Evolutionary conservation across 2,329 filamentous ascomycete genomes (phyloP), one percentile per base, ranked within the genome.

Genomic region (Penicillium sumatraense): DNA sequence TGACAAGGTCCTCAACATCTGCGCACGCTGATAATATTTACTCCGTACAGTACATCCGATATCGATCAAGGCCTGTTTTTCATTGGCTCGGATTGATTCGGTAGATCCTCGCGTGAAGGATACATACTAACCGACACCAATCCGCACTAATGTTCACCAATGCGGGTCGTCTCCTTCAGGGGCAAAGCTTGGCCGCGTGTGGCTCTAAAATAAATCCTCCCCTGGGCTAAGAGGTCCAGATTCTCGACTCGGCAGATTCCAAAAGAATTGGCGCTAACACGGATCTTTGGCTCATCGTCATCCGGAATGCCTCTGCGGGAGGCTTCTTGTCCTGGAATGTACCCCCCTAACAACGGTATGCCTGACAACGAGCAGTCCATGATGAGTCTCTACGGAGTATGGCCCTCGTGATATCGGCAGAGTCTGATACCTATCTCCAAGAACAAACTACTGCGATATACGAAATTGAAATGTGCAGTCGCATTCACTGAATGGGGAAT

Each of bases 171-270:
- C 24, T 53, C 46, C 49, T 27, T 53, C 56, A 56, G 57, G 60
- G 52, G 51, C 31, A 56, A 63, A 61, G 60, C 60, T 63, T 63
- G 59, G 59, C 57, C 21, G 49, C 24, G 38, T 31, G 16, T 46
- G 27, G 24, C 26, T 31, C 18, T 46, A 13, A n/a, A n/a, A n/a
- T 7, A 31, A 49, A 52, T 53, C 40, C 20, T 27, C 13, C 10
- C 23, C 14, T 18, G 21, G 3, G 24, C 42, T 46, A 27, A 31
- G 16, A 46, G 26, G 42, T 26, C 42, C 11, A n/a, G n/a, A 44
- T 54, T 31, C 23, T 33, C 24, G 21, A 29, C 33, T 41, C 24
- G 41, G 11, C 31, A 44, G 38, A 40, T 21, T 33, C 29, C 41
- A 46, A 24, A 42, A 5, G 24, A 24, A n/a, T 29, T 31, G 20